Base-by-base conservation (phyloP, 2,329 filamentous ascomycete genomes). In the Sarocladiaceae sp. region DNA sequence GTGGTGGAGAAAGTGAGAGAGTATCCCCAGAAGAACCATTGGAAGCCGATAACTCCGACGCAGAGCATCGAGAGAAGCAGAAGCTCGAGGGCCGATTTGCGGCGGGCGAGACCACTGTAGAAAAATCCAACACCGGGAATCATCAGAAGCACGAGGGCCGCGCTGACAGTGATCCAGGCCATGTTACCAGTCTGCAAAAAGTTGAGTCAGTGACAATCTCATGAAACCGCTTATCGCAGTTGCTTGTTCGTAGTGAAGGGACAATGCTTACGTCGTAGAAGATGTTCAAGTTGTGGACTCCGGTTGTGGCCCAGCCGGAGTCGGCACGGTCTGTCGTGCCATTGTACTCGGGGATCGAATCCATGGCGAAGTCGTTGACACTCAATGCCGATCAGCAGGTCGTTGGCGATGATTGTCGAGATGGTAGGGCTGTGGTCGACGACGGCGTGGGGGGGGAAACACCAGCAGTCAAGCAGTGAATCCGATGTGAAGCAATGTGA, bases 1-100 rank as follows among this genome's bases (percentile, higher is more conserved):
- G 79, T 79, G 64, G 89, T 86, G 6, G 86, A 89, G 65, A 94
- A 95, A 50, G 87, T 76, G 43, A 95, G 70, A 10, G 85, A 91
- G 65, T 91, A 95, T 39, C 88, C 88, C 88, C 88, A 95, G 72
- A 95, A 91, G 72, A 94, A 95, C 88, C 89, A 95, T 60, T 95
- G 88, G 67, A 95, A 94, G 41, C 81, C 83, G 48, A 89, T 80
- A 51, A 94, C 80, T 10, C 80, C 85, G 3, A 84, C 78, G 13
- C 86, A 83, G 69, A 95, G 83, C 69, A 95, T 78, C 12, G 86
- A 86, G 3, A 95, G 75, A 76, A 87, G 90, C 63, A 95, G 84
- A 49, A 95, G 74, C 15, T 88, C 87, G 45, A 95, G 73, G 3
- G 89, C 89, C 0, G 88, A 94, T 70, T 95, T 95, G 63, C 89